Evolutionary conservation across 345 rosid genomes (phyloP).

Genomic region (Sonneratia alba): DNA sequence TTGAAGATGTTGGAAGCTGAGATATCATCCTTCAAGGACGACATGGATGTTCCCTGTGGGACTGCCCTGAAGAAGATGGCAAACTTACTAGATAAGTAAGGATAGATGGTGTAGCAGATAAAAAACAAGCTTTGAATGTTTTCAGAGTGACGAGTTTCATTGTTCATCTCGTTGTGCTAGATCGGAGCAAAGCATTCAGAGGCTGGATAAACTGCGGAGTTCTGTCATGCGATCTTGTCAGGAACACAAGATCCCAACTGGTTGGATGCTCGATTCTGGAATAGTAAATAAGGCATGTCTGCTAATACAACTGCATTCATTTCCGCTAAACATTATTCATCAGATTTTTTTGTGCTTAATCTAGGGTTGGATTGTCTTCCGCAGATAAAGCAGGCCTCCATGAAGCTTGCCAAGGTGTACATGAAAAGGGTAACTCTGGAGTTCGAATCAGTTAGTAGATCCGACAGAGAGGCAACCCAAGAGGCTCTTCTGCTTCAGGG

Average conservation of each 20-base stretch:
- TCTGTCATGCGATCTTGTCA: conserved; percentile 48
- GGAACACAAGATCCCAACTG: conserved; percentile 60
- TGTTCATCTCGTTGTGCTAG: conserved; percentile 21
- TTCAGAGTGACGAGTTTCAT: neutral
- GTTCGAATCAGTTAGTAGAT: conserved; percentile 42
- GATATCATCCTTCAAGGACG: conserved; percentile 50
- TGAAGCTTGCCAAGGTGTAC: conserved; percentile 68
- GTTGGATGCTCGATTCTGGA: conserved; percentile 89
- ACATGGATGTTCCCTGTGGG: conserved; percentile 37
- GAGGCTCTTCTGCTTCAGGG: conserved; percentile 79
- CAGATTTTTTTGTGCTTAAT: neutral
- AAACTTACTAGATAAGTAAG: conserved; percentile 68
- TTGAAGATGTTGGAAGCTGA: conserved; percentile 59
- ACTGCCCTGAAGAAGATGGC: conserved; percentile 77
- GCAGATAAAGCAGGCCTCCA: conserved; percentile 66
- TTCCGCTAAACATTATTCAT: too few relatives aligned
- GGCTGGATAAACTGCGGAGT: conserved; percentile 46
- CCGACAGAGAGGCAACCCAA: conserved; percentile 56
- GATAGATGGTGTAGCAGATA: neutral
- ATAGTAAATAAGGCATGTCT: conserved; percentile 44
- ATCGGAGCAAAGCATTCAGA: conserved; percentile 63
- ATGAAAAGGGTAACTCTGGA: conserved; percentile 70
- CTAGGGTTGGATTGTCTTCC: neutral
- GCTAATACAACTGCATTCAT: neutral
- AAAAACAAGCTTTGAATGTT: neutral